Percentiles rank a stretch among this genome's conserved stretches.
These are phyloP conservation scores for Liriodendron chinense DNA, from an alignment of 164 flowering plant species.

Conservation along the genomic window DNA sequence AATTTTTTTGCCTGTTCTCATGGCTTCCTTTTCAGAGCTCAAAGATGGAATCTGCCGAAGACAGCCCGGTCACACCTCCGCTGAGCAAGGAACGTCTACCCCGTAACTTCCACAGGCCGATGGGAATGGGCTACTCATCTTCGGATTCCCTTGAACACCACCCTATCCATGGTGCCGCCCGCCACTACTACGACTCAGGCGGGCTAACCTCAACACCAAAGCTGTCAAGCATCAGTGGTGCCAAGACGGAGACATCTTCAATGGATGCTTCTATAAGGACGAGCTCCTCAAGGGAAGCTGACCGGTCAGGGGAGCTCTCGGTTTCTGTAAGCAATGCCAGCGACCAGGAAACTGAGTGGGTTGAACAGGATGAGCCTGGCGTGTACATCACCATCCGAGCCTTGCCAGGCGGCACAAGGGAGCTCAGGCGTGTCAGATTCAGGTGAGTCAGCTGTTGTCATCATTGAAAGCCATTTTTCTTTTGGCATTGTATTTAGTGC, in stretches of 20 bases:
- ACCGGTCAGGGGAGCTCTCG: constrained; percentile 80
- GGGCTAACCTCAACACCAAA: constrained; percentile 76
- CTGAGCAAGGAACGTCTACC: constrained; percentile 65
- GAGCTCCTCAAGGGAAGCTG: constrained; percentile 79
- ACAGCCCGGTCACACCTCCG: constrained; percentile 87
- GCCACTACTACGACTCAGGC: constrained; percentile 41
- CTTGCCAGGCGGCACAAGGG: constrained; percentile 66
- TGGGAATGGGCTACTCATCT: constrained; percentile 67
- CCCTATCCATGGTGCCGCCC: constrained; percentile 35
- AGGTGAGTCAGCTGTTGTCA: constrained; percentile 39
- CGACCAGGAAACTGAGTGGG: constrained; percentile 89
- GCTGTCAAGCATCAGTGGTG: constrained; percentile 73
- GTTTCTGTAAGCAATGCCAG: constrained; percentile 75
- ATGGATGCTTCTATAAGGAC: constrained; percentile 75
- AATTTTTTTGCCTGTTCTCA: not conserved
- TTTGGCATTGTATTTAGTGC: not conserved
- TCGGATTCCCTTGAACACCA: constrained; percentile 85
- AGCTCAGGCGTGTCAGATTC: constrained; percentile 89
- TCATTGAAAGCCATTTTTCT: not conserved
- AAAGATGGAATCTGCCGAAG: constrained; percentile 62
- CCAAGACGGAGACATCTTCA: constrained; percentile 78
- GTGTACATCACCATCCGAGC: constrained; percentile 79
- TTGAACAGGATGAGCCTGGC: constrained; percentile 89
- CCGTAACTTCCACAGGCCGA: constrained; percentile 49
- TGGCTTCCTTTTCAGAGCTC: constrained; percentile 40